Conservation (phyloP, 2,329 filamentous ascomycete species). For the Xylariales sp. region DNA sequence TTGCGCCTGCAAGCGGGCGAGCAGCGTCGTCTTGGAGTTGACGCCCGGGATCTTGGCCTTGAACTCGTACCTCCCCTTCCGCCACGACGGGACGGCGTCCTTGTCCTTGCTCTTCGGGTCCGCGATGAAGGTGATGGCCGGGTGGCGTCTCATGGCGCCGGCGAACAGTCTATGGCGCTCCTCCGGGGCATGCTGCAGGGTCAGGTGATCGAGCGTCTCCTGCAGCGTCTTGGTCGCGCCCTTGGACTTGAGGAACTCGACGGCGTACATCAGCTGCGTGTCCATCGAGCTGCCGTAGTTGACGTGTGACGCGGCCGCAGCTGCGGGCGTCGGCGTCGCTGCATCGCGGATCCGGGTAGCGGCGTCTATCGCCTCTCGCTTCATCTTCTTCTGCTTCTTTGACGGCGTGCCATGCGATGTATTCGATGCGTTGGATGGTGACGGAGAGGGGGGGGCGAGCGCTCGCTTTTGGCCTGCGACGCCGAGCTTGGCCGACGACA, state of each 20-base stretch:
- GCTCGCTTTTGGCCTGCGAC: slow-evolving; percentile 37
- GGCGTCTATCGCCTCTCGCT: slow-evolving; percentile 39
- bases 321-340: slow-evolving; percentile 25
- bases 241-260: slow-evolving; percentile 74
- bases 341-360: slow-evolving; percentile 15
- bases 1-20: slow-evolving; percentile 76
- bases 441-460: slow-evolving; percentile 57
- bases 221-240: slow-evolving; percentile 64
- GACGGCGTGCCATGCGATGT: slow-evolving; percentile 57
- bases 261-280: slow-evolving; percentile 83
- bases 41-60: slow-evolving; percentile 78
- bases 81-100: slow-evolving; percentile 57
- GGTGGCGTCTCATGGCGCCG: slow-evolving; percentile 62
- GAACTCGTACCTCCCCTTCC: slow-evolving; percentile 73
- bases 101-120: slow-evolving; percentile 52
- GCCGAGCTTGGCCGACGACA: no score
- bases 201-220: slow-evolving; percentile 77
- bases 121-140: slow-evolving; percentile 53
- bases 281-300: slow-evolving; percentile 75
- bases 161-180: slow-evolving; percentile 60
- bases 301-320: slow-evolving; percentile 50
- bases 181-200: slow-evolving; percentile 59
- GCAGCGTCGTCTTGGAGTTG: slow-evolving; percentile 68
- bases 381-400: slow-evolving; percentile 58
- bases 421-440: slow-evolving; percentile 47